Evolutionary conservation across 2,329 filamentous ascomycete genomes (phyloP), one percentile per base, ranked within the genome.

Genomic region (Plectosphaerella sp.): DNA sequence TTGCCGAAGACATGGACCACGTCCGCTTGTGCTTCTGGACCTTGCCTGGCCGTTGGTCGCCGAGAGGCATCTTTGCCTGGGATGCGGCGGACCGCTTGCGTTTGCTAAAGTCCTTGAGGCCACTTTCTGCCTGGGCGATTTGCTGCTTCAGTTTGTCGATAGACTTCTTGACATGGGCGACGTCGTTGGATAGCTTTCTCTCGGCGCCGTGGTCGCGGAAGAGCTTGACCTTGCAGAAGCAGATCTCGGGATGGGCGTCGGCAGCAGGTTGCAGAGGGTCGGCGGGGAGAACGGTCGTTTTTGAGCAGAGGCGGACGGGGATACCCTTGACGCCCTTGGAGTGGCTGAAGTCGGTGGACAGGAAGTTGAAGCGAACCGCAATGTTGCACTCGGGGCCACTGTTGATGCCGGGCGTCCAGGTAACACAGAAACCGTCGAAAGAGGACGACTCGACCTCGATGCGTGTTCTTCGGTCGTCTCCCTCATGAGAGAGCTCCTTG

Each of bases 321-420:
- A 97, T 97, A 36, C 94, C 94, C 71, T 97, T 99, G 47, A 99
- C 94, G 45, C 94, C 94, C 66, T 99, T 99, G 10, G 94, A 97
- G 65, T 97, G 94, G 68, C 93, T 97, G 67, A 97, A 99, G 66
- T 99, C 94, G 9, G 94, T 99, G 1, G 94, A 99, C 1, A 99
- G 77, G 65, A 99, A 99, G 72, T 99, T 99, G 78, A 97, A 99
- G 45, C 94, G 89, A 12, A 97, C 90, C 9, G 91, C 88, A 52
- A 99, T 84, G 47, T 85, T 89, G 67, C 91, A 94, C 61, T 97
- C 91, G 4, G 87, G 75, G 0, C 75, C 70, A 0, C 86, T 84
- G 47, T 85, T 86, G 42, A 80, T 70, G 5, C 84, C 87, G 0
- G 91, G 87, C 0, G 86, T 89, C 93, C 93, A 97, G 6, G 86